Evolutionary conservation across 1,284 basidiomycete species (phyloP).

Genomic region (Phylloporus gajari): DNA sequence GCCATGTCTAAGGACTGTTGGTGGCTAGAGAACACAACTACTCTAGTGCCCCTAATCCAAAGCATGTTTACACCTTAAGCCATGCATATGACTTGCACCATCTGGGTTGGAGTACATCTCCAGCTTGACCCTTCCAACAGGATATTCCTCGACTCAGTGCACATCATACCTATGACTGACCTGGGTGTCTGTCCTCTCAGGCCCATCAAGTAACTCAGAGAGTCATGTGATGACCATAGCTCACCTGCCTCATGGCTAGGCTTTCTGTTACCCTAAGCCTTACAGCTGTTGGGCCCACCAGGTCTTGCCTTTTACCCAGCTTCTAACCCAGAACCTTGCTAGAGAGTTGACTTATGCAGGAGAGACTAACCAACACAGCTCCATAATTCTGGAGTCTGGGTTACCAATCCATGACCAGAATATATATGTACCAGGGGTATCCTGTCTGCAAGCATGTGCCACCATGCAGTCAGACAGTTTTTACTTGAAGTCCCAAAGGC

Average conservation of each 20-base stretch:
- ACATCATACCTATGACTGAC: not conserved
- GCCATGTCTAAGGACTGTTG: too few relatives aligned
- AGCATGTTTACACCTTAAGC: too few relatives aligned
- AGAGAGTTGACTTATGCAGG: slow-evolving; percentile 2
- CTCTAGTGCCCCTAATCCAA: too few relatives aligned
- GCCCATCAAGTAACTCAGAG: not conserved
- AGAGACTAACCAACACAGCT: not conserved
- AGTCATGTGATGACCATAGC: not conserved
- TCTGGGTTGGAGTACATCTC: too few relatives aligned
- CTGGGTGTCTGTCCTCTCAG: slow-evolving; percentile 6
- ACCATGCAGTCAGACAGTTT: slow-evolving; percentile 1
- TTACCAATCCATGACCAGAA: too few relatives aligned
- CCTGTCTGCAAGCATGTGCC: not conserved
- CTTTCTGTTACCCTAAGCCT: slow-evolving; percentile 3
- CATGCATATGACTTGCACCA: too few relatives aligned
- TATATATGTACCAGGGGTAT: not conserved
- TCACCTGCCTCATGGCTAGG: slow-evolving; percentile 2
- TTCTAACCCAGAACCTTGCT: not conserved
- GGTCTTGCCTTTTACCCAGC: slow-evolving; percentile 2
- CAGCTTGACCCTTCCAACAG: too few relatives aligned
- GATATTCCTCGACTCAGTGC: too few relatives aligned
- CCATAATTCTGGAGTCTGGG: too few relatives aligned
- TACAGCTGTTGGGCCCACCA: not conserved
- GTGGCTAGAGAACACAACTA: too few relatives aligned
- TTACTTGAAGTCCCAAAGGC: not conserved